These are phyloP conservation scores for Paraphoma sp. DNA, from an alignment of 2,329 filamentous ascomycete genomes.

Conservation along the genomic window DNA sequence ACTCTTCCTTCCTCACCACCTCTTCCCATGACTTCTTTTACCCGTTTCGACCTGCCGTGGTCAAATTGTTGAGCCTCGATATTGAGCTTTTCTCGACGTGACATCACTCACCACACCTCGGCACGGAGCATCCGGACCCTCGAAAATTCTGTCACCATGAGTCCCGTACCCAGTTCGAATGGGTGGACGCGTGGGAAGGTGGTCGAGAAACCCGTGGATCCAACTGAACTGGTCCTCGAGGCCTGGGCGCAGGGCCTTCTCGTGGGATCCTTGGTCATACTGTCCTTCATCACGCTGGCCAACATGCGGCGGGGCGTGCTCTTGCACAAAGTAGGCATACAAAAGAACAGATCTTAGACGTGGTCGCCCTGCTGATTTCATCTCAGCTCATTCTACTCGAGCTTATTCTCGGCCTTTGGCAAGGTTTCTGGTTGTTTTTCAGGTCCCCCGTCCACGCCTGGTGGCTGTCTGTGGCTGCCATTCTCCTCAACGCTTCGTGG, in stretches of 20 bases:
- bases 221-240: slow-evolving; percentile 46
- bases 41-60: slow-evolving; percentile 22
- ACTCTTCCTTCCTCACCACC: no score
- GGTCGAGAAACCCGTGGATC: slow-evolving; percentile 40
- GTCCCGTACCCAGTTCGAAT: slow-evolving; percentile 13
- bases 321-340: slow-evolving; percentile 51
- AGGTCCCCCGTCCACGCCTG: slow-evolving; percentile 64
- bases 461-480: slow-evolving; percentile 67
- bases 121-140: slow-evolving; percentile 14
- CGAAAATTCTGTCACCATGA: slow-evolving; percentile 29
- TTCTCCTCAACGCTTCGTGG: slow-evolving; percentile 69
- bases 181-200: slow-evolving; percentile 19
- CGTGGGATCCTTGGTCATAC: slow-evolving; percentile 54
- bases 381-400: slow-evolving; percentile 55
- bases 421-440: slow-evolving; percentile 67
- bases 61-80: slow-evolving; percentile 18
- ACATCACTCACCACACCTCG: slow-evolving; percentile 29
- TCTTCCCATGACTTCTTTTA: background rate
- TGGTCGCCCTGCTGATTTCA: slow-evolving; percentile 16
- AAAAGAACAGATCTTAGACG: no score
- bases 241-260: slow-evolving; percentile 51
- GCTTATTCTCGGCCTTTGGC: slow-evolving; percentile 62
- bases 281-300: slow-evolving; percentile 56
- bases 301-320: slow-evolving; percentile 58
- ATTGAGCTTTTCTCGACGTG: slow-evolving; percentile 21